A percentile compares a stretch with the other conserved stretches of the same genome.
phyloP scores from a whole-genome alignment of 106 monocot species.

The Allium cepa region DNA sequence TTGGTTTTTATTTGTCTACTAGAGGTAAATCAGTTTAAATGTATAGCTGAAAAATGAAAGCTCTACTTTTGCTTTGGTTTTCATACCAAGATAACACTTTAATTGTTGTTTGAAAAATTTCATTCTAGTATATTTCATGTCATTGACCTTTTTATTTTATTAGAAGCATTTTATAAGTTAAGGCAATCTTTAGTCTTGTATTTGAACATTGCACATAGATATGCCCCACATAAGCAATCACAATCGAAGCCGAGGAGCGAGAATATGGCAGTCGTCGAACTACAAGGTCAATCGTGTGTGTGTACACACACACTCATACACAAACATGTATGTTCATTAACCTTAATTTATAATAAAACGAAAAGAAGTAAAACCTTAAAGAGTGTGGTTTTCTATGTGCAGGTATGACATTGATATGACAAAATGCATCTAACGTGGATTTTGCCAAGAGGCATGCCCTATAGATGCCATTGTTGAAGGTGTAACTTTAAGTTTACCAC shows the following conservation, averaged over 20 bases:
- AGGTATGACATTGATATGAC: slow-evolving; percentile 99
- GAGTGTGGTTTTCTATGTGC: background rate
- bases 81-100: no score
- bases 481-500: slow-evolving; percentile 97
- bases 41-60: no score
- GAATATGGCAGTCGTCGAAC: slow-evolving; percentile 97
- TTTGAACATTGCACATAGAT: slow-evolving; percentile 26
- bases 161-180: no score
- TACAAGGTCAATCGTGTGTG: slow-evolving; percentile 45
- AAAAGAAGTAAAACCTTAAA: no score
- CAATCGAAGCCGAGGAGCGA: slow-evolving; percentile 94
- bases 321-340: background rate
- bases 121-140: no score
- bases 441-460: slow-evolving; percentile 98
- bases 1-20: no score
- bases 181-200: no score
- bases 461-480: slow-evolving; percentile 98
- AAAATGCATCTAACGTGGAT: slow-evolving; percentile 96
- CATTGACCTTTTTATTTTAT: no score
- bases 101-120: no score
- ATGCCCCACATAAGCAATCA: slow-evolving; percentile 97
- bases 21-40: no score
- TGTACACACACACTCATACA: no score
- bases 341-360: background rate
- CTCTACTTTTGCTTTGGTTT: no score